A percentile compares a stretch with the other conserved stretches of the same genome.
These are phyloP conservation scores for Penicillium sp. DNA, from an alignment of 2,329 filamentous ascomycete genomes.

Conservation along the genomic window DNA sequence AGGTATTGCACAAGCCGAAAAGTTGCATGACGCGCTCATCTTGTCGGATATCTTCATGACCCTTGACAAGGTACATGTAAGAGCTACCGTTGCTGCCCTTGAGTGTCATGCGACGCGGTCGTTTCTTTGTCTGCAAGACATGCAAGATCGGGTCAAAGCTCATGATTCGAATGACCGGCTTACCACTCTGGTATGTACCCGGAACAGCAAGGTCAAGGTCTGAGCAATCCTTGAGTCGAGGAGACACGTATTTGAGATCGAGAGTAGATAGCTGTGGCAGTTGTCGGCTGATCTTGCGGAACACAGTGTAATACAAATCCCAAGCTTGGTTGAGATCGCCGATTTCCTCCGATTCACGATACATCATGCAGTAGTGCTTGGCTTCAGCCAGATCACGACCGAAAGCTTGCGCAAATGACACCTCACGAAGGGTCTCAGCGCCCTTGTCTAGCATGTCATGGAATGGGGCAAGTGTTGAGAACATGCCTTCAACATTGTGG, in stretches of 20 bases:
- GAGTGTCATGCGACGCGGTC: conserved; percentile 83
- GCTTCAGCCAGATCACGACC: conserved; percentile 93
- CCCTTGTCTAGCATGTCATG: conserved; percentile 90
- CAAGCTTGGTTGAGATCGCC: conserved; percentile 97
- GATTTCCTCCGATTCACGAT: conserved; percentile 81
- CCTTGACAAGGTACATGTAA: conserved; percentile 91
- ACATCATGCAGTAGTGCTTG: conserved; percentile 92
- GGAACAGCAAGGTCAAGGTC: conserved; percentile 93
- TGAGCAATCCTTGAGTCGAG: conserved; percentile 80
- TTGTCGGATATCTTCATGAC: conserved; percentile 98
- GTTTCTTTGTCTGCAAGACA: conserved; percentile 96
- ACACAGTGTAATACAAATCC: conserved; percentile 99
- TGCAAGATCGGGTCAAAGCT: conserved; percentile 87
- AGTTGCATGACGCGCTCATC: conserved; percentile 99
- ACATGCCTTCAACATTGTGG: conserved; percentile 97
- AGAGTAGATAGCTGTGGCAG: conserved; percentile 88
- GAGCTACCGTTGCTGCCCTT: conserved; percentile 83
- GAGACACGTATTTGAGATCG: conserved; percentile 95
- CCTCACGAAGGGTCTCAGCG: conserved; percentile 89
- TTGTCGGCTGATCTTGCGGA: conserved; percentile 91
- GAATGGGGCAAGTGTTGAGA: conserved; percentile 81
- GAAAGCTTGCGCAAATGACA: conserved; percentile 97
- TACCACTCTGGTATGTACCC: conserved; percentile 82
- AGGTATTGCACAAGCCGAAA: conserved; percentile 94
- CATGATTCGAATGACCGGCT: conserved; percentile 77